These are phyloP conservation scores for Ocimum tenuiflorum DNA, from an alignment of 257 asterid species.

Conservation along the genomic window DNA sequence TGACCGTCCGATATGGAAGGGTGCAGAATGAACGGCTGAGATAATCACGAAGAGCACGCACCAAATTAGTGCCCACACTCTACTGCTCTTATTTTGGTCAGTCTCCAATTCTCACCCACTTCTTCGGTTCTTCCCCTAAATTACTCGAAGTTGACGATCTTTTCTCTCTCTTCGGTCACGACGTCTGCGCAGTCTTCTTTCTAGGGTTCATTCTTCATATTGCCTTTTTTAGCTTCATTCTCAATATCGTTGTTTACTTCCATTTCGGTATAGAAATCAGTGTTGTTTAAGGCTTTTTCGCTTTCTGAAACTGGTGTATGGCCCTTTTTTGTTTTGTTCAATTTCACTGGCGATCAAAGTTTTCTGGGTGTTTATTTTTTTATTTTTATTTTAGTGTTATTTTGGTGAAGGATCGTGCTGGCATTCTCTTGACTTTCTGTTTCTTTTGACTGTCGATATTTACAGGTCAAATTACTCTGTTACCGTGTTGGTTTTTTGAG, in stretches of 20 bases:
- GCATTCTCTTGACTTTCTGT: background rate
- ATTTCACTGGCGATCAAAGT: background rate
- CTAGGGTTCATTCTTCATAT: slow-evolving; percentile 25
- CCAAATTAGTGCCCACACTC: background rate
- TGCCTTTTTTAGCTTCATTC: too few relatives aligned
- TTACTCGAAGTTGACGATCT: too few relatives aligned
- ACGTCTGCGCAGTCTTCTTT: slow-evolving; percentile 7
- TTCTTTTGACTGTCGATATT: background rate
- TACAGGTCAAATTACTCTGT: background rate
- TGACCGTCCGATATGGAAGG: background rate
- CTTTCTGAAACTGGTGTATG: background rate
- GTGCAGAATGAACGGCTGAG: background rate
- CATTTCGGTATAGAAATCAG: background rate
- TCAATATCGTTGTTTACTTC: background rate
- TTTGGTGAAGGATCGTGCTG: background rate
- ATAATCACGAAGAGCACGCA: background rate
- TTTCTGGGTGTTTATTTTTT: background rate
- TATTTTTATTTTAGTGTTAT: too few relatives aligned
- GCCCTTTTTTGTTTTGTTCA: background rate
- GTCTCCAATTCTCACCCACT: slow-evolving; percentile 4
- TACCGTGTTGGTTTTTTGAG: slow-evolving; percentile 12
- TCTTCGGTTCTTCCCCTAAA: too few relatives aligned
- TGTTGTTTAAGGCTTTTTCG: too few relatives aligned
- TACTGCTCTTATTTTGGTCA: background rate
- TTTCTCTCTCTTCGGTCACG: background rate